Base-by-base conservation (phyloP, 305 asterid genomes). In the Rubia tinctorum region DNA sequence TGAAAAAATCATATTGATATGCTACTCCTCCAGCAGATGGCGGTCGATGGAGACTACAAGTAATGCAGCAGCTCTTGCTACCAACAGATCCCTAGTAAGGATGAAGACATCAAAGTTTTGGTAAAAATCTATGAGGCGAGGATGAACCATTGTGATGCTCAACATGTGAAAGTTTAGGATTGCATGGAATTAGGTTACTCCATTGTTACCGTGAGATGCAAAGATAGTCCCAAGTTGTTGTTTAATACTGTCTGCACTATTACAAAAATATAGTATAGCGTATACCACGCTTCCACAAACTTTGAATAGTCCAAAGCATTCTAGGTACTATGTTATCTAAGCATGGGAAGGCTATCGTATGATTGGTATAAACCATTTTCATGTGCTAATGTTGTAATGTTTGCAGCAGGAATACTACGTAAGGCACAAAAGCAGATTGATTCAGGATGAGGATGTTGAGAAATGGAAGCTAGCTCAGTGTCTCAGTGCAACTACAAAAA, bases 141-240 rank as follows among this genome's bases (percentile, higher is more conserved):
- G 13, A 71, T 78, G 59, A 78, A 78, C 47, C 79, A 78, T 34
- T 34, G 6, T 34, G 4, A 34, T 34, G 37, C 37, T 34, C 37
- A 5, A 34, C 4, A 34, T 34, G 93, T 92, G 37, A 85, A 78
- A 76, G 78, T 92, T 12, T 93, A 89, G 58, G 81, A 77, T 47
- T 89, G 92, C 43, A 82, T 70, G 10, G 88, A 88, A 75, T 88
- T 62, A 1, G 93, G 88, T 0, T 92, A 90, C 78, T 85, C 89
- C 20, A 78, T 88, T 62, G 76, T 90, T 53, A 88, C 85, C 1
- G 81, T 92, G 45, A 83, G 89, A 83, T 81, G 97, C 75, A 59
- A 83, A 71, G 98, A 92, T 75, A 70, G 96, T 73, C 88, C 95
- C 2, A 92, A 92, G 85, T 67, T n/a, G n/a, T 92, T 92, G 69